Conservation (phyloP, 169 alveolate genomes). For the Plasmodium vivax region DNA sequence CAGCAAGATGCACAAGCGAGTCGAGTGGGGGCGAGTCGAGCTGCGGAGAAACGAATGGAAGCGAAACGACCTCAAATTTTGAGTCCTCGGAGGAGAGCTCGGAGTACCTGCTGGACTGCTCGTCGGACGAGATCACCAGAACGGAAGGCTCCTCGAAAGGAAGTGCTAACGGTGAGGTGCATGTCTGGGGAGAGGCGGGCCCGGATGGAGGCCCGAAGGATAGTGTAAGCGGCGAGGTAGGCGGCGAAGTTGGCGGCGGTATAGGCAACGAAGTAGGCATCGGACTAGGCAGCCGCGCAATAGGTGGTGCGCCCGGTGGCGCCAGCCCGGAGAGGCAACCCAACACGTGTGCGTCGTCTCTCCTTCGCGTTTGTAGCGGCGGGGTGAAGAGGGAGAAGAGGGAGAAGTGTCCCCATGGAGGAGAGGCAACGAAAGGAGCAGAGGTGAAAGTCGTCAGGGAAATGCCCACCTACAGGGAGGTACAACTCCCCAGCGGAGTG, state of each 20-base stretch:
- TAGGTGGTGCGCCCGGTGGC: background rate
- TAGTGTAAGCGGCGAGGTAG: background rate
- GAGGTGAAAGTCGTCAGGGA: background rate
- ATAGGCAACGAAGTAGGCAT: background rate
- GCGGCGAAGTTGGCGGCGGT: background rate
- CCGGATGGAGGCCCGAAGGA: background rate
- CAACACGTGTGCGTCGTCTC: background rate
- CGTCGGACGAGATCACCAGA: constrained; percentile 49
- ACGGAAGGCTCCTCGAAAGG: constrained; percentile 33
- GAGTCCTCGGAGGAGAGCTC: constrained; percentile 25
- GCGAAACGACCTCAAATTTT: background rate
- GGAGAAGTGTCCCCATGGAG: background rate
- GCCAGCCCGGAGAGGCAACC: background rate
- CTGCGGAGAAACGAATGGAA: background rate
- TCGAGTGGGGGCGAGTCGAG: background rate
- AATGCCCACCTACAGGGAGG: background rate
- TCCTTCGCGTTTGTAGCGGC: background rate
- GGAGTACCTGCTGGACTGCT: constrained; percentile 10
- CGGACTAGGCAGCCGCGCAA: background rate
- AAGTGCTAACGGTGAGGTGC: background rate
- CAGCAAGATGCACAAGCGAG: background rate
- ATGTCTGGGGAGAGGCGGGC: background rate
- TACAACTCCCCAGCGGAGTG: background rate
- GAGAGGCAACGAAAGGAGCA: background rate
- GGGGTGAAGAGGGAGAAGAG: background rate